Evolutionary conservation across 345 rosid species (phyloP), one percentile per base, ranked within the genome.

Genomic region (Arabidopsis arenosa): DNA sequence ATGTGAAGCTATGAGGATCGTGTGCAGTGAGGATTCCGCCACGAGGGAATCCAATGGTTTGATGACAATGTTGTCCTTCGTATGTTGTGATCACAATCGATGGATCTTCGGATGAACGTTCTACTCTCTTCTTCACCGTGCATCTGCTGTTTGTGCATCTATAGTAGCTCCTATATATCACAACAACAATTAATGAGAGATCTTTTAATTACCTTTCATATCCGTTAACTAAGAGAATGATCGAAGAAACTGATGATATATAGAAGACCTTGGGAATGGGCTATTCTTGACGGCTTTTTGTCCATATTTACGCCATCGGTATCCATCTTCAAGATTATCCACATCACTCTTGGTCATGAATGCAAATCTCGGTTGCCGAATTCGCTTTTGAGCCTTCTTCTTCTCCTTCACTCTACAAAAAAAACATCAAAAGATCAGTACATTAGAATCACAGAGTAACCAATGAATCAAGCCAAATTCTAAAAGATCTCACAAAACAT

Each of bases 1-100:
- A 82, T 69, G 65, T 77, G 48, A 85, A 73, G 55, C 70, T 84
- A 62, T 79, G 79, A 51, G 85, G 82, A 57, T 86, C 90, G 36
- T 85, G 89, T 47, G 72, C 53, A 18, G 81, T 81, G 75, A 86
- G 81, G 81, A 88, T 51, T 62, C 93, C 92, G 2, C 97, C 95
- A 1, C 82, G 79, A 13, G 90, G 97, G 80, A 87, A 90, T 43
- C 97, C 96, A 32, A 86, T 82, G 5, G 91, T 85, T 6, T 90
- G 99, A 66, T 95, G 99, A 51, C 97, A 92, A 79, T 95, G 99
- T 68, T 95, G 99, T 59, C 99, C 99, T 84, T 95, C 99, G 60
- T 95, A 95, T 35, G 99, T 95, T 10, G 99, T 95, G 49, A 95
- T 90, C 35, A 95, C 97, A 33, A 75, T 66, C 3, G 93, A 67